Conservation (phyloP, 345 rosid genomes). For the Populus ilicifolia region DNA sequence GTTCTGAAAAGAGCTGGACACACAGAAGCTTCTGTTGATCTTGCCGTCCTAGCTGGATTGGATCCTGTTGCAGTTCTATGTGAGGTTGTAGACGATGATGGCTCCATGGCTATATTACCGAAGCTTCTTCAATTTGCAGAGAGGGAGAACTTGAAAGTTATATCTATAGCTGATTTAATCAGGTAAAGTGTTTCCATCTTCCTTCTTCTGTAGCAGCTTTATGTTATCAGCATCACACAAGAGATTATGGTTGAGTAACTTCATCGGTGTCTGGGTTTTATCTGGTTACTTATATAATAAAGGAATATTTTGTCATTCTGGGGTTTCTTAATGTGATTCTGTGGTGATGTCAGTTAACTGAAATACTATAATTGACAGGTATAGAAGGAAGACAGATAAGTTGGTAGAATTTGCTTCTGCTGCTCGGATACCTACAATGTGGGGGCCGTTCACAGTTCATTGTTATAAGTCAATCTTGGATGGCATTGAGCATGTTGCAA, state of each 20-base stretch:
- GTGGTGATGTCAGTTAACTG: neutral
- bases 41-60: constrained; percentile 71
- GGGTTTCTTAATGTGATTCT: neutral
- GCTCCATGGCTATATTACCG: constrained; percentile 86
- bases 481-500: constrained; percentile 93
- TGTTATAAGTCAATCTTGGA: constrained; percentile 78
- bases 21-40: constrained; percentile 92
- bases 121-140: constrained; percentile 64
- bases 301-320: neutral
- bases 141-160: constrained; percentile 55
- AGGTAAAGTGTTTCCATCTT: constrained; percentile 34
- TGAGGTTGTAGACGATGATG: constrained; percentile 86
- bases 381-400: constrained; percentile 77
- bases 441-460: constrained; percentile 86
- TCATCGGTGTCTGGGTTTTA: neutral
- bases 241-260: neutral
- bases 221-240: neutral
- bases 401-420: constrained; percentile 70
- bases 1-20: constrained; percentile 92
- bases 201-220: neutral
- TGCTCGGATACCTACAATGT: constrained; percentile 79
- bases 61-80: constrained; percentile 76
- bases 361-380: constrained; percentile 39
- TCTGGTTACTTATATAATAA: neutral
- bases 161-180: constrained; percentile 76